These are phyloP conservation scores for Camelina laxa DNA, from an alignment of 345 rosid species.

Conservation along the genomic window DNA sequence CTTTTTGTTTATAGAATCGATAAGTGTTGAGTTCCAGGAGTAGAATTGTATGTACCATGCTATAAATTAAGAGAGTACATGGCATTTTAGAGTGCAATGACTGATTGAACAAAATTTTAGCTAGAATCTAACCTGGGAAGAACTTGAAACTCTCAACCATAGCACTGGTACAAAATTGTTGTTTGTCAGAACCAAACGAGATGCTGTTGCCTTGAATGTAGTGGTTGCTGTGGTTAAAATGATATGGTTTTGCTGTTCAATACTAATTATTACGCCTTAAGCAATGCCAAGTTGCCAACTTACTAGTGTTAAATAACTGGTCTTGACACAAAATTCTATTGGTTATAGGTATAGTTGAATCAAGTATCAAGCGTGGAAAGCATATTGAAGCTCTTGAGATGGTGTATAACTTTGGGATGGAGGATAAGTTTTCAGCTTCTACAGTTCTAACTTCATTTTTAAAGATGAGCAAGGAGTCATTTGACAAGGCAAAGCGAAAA, in stretches of 20 bases:
- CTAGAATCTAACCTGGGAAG: neutral
- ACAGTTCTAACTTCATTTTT: constrained; percentile 56
- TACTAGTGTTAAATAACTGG: neutral
- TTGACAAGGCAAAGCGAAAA: constrained; percentile 49
- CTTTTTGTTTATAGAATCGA: constrained; percentile 1
- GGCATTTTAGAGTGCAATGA: neutral
- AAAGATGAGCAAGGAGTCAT: constrained; percentile 55
- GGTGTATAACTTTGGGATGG: constrained; percentile 59
- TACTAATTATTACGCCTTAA: neutral
- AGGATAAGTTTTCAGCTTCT: constrained; percentile 61
- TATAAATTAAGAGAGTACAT: neutral
- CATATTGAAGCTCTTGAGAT: constrained; percentile 69
- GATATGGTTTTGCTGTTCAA: neutral
- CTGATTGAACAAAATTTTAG: neutral
- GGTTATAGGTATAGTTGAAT: constrained; percentile 58
- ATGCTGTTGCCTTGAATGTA: neutral
- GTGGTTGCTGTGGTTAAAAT: neutral
- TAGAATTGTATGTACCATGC: constrained; percentile 19
- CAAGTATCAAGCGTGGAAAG: constrained; percentile 57
- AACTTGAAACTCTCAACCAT: neutral
- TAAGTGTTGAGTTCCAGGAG: neutral
- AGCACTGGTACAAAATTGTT: neutral
- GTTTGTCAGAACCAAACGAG: constrained; percentile 7
- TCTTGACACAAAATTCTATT: constrained; percentile 11
- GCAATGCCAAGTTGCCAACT: constrained; percentile 2